These are phyloP conservation scores for Microbotryomycetes sp. DNA, from an alignment of 1,284 basidiomycete genomes.

Conservation along the genomic window DNA sequence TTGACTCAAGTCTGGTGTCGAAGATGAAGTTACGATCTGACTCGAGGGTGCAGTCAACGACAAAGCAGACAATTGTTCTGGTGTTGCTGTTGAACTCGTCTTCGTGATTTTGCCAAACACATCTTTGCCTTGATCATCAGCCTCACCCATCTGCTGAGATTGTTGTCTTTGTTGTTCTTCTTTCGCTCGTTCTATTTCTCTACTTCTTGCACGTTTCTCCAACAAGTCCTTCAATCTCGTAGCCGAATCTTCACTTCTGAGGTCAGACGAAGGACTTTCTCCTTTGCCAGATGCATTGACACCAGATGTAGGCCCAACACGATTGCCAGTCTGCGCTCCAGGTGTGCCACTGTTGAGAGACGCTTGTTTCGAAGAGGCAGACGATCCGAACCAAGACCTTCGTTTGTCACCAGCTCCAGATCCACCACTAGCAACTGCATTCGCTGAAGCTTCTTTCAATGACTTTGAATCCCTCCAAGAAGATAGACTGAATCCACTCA, in stretches of 20 bases:
- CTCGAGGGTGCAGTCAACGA: conserved; percentile 11
- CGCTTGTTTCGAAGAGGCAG: not conserved
- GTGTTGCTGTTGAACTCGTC: not conserved
- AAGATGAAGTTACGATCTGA: not conserved
- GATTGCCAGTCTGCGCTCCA: no score
- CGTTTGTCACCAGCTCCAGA: not conserved
- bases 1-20: not conserved
- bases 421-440: not conserved
- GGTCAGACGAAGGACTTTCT: conserved; percentile 43
- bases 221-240: conserved; percentile 24
- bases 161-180: not conserved
- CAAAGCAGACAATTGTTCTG: not conserved
- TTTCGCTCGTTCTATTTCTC: conserved; percentile 17
- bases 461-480: conserved; percentile 4
- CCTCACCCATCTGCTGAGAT: not conserved
- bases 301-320: no score
- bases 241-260: conserved; percentile 16
- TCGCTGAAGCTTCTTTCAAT: not conserved
- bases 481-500: conserved; percentile 11
- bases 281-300: conserved; percentile 47
- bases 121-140: not conserved
- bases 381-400: not conserved
- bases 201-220: conserved; percentile 13
- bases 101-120: not conserved
- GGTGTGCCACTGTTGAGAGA: not conserved